phyloP scores from a whole-genome alignment of 331 rosid genomes.

The Malus hybrid region DNA sequence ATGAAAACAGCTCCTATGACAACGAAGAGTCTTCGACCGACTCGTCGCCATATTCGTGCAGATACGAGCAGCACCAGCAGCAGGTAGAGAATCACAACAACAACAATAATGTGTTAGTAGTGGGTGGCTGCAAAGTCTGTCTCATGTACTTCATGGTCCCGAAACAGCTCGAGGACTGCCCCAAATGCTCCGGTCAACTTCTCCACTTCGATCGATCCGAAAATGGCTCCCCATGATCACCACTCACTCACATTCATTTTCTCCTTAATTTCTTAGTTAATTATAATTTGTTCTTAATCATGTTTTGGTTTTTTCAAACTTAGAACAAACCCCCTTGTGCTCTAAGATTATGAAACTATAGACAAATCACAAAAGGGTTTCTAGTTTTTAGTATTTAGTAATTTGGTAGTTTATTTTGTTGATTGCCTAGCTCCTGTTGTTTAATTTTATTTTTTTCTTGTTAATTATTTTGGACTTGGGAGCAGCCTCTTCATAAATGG shows the following conservation, averaged over 20 bases:
- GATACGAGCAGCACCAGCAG: constrained; percentile 14
- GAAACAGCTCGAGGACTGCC: constrained; percentile 75
- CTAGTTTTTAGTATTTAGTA: neutral
- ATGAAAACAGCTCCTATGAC: constrained; percentile 53
- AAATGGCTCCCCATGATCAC: constrained; percentile 49
- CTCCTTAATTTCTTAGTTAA: neutral
- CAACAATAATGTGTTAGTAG: constrained; percentile 55
- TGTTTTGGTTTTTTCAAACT: neutral
- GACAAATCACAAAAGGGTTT: constrained; percentile 7
- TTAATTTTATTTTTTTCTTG: neutral
- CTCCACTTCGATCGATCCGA: constrained; percentile 88
- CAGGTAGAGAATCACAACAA: constrained; percentile 7
- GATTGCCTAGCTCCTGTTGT: neutral
- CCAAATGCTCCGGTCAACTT: constrained; percentile 80
- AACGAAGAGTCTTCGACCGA: constrained; percentile 77
- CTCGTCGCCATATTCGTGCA: constrained; percentile 42
- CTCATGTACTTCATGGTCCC: constrained; percentile 98
- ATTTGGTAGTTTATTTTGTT: neutral
- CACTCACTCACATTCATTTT: neutral
- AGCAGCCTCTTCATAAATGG: no score
- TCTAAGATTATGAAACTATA: neutral
- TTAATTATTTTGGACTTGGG: neutral
- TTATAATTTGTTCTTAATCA: neutral
- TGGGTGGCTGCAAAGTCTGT: constrained; percentile 93
- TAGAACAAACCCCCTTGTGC: neutral